These are phyloP conservation scores for Kipferlia bialata DNA, from an alignment of 78 protist species.

Conservation along the genomic window DNA sequence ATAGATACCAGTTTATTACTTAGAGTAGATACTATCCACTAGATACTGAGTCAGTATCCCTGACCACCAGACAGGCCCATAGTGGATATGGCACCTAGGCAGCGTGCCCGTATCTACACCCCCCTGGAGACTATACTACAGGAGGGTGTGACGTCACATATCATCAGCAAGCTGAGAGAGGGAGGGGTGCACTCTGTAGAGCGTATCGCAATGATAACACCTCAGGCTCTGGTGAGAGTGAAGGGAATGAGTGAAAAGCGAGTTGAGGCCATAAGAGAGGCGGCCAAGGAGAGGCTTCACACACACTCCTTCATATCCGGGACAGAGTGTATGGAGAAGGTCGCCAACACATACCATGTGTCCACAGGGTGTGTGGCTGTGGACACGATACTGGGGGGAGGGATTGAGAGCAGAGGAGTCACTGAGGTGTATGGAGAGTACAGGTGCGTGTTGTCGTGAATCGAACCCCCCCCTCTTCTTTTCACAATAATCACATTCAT, in stretches of 20 bases:
- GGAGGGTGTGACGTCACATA: too few relatives aligned
- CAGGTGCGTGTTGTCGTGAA: too few relatives aligned
- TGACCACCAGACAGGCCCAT: too few relatives aligned
- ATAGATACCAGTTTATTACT: too few relatives aligned
- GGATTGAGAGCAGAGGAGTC: slow-evolving; percentile 19
- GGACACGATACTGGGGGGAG: slow-evolving; percentile 33
- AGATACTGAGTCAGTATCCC: too few relatives aligned
- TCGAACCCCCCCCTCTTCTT: too few relatives aligned
- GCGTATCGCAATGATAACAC: neutral
- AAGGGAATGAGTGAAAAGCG: slow-evolving; percentile 37
- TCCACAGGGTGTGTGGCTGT: slow-evolving; percentile 16
- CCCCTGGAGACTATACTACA: too few relatives aligned
- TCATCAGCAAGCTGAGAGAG: slow-evolving; percentile 70
- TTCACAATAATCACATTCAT: too few relatives aligned
- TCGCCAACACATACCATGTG: neutral
- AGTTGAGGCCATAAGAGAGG: slow-evolving; percentile 25
- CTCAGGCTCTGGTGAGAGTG: slow-evolving; percentile 1
- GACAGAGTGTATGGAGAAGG: neutral
- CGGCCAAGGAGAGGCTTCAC: neutral
- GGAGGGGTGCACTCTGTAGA: slow-evolving; percentile 84
- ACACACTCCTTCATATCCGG: neutral
- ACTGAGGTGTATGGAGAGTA: slow-evolving; percentile 45
- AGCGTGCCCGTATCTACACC: too few relatives aligned
- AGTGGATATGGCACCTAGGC: too few relatives aligned
- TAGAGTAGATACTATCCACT: too few relatives aligned